These are phyloP conservation scores for Anthostomella pinea DNA, from an alignment of 2,329 filamentous ascomycete species.

Conservation along the genomic window DNA sequence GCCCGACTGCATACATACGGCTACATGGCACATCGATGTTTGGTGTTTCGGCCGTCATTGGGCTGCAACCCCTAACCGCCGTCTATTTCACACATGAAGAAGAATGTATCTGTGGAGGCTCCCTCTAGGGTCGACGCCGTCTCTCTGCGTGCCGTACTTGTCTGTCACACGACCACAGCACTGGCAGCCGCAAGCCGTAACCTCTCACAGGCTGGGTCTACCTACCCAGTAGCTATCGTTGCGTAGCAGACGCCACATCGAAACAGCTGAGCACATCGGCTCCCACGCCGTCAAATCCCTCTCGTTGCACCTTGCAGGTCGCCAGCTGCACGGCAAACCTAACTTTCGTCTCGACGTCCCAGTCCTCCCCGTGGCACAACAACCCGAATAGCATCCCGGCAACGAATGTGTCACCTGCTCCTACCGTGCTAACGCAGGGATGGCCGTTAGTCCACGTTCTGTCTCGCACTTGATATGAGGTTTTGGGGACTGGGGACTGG, in stretches of 20 bases:
- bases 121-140: neutral
- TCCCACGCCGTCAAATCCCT: slow-evolving; percentile 60
- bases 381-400: slow-evolving; percentile 67
- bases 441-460: slow-evolving; percentile 17
- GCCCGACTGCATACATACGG: too few relatives aligned
- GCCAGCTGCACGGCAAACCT: slow-evolving; percentile 64
- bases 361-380: slow-evolving; percentile 46
- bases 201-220: neutral
- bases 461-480: slow-evolving; percentile 2
- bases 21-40: too few relatives aligned
- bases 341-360: slow-evolving; percentile 48
- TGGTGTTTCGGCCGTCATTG: too few relatives aligned
- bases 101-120: neutral
- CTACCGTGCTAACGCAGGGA: slow-evolving; percentile 55
- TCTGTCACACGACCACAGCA: slow-evolving; percentile 3
- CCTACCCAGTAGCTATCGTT: slow-evolving; percentile 10
- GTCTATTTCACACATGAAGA: too few relatives aligned
- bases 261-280: slow-evolving; percentile 23
- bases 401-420: slow-evolving; percentile 74
- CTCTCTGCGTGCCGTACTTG: slow-evolving; percentile 1
- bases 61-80: too few relatives aligned
- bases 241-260: slow-evolving; percentile 22
- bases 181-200: slow-evolving; percentile 6
- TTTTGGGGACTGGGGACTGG: too few relatives aligned
- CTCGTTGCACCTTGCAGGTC: slow-evolving; percentile 63